Evolutionary conservation across 305 asterid species (phyloP).

Genomic region (Solanum hybrid): DNA sequence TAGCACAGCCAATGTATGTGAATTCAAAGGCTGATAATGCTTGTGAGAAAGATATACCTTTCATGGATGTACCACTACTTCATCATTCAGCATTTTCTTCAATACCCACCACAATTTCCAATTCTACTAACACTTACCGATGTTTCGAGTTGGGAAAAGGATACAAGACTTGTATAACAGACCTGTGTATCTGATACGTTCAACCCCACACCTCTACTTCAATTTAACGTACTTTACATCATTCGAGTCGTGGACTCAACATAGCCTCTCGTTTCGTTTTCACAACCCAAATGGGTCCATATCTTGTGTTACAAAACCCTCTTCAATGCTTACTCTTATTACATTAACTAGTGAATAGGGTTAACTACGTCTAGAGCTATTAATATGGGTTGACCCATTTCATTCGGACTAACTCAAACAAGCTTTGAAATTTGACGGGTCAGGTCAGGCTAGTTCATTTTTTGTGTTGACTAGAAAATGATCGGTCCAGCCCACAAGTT

Average conservation of each 20-base stretch:
- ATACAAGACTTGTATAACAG: neutral
- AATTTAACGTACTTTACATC: neutral
- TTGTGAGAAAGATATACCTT: constrained; percentile 31
- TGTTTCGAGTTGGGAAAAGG: neutral
- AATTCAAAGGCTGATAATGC: constrained; percentile 23
- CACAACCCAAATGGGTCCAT: neutral
- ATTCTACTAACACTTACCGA: neutral
- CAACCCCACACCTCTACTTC: neutral
- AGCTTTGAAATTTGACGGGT: neutral
- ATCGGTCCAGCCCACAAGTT: neutral
- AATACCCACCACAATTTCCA: constrained; percentile 10
- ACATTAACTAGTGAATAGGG: neutral
- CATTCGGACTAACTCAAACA: neutral
- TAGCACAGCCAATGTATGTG: constrained; percentile 18
- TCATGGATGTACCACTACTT: constrained; percentile 27
- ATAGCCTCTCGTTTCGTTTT: neutral
- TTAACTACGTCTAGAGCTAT: no score
- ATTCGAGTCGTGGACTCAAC: neutral
- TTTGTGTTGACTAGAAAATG: neutral
- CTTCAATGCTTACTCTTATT: neutral
- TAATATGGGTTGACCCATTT: neutral
- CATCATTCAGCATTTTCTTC: constrained; percentile 11
- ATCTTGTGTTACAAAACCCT: neutral
- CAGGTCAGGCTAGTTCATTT: neutral
- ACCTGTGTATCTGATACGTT: neutral